Evolutionary conservation across 176 grass and related monocot genomes (phyloP), one percentile per base, ranked within the genome.

Genomic region (Alopecurus myosuroides): DNA sequence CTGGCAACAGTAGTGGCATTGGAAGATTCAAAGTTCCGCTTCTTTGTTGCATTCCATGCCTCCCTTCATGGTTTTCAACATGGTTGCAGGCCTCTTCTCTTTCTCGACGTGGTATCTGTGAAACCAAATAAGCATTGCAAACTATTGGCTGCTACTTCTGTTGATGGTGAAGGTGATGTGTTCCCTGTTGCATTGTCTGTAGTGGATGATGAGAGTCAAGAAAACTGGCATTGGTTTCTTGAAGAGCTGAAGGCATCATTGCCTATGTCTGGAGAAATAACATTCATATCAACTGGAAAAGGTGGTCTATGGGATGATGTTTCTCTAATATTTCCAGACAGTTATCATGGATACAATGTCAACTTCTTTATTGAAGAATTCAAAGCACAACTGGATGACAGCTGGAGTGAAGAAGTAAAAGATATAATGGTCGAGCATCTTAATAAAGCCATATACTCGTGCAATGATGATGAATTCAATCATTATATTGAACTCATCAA

Each of bases 151-250:
- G 93, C 93, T 80, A 91, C 90, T 46, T 42, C 93, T 61, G 90
- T 95, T 71, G 93, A 95, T 56, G 93, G 93, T 22, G 85, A 90
- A 51, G 87, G 91, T 50, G 88, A 89, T 85, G 85, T 85, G 23
- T 92, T 90, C 69, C 93, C 90, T 5, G 90, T 95, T 52, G 88
- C 90, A 31, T 81, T 92, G 29, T 74, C 90, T 76, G 85, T 95
- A 68, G 88, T 95, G 30, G 85, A 95, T 31, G 64, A 61, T 25
- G 90, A 92, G 83, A 82, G 74, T 40, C 85, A 50, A 77, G 90
- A 90, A 57, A 92, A 92, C 69, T 95, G 93, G 90, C 85, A 73
- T 80, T 95, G 93, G 90, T 92, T 95, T 89, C 83, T 95, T 45
- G 79, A 89, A 56, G 90, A 95, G 77, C 74, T 95, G 25, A 90